Conservation (phyloP, 352 stramenopile genomes). For the Globisporangium okanoganense region DNA sequence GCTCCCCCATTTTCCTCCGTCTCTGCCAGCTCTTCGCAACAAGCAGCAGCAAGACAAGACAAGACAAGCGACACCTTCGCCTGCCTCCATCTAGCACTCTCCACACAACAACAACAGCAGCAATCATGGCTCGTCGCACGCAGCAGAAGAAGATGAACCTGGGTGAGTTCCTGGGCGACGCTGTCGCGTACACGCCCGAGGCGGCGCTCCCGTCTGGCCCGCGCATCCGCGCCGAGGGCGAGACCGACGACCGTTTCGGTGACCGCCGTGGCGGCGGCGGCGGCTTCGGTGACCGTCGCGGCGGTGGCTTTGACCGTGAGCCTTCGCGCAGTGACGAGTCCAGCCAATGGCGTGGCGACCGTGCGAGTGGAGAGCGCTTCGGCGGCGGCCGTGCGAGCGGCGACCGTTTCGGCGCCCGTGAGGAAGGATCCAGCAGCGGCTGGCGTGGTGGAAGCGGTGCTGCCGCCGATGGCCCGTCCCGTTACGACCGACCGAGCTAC, state of each 20-base stretch:
- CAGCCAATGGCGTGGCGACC: constrained; percentile 50
- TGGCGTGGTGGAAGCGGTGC: constrained; percentile 20
- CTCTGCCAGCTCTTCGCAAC: neutral
- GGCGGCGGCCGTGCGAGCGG: constrained; percentile 21
- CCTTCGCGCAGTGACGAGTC: constrained; percentile 42
- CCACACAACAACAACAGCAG: neutral
- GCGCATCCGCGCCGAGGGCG: constrained; percentile 36
- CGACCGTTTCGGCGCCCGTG: constrained; percentile 19
- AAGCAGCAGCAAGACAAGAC: neutral
- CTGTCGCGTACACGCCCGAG: constrained; percentile 60
- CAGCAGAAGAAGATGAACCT: constrained; percentile 65
- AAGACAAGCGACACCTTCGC: too few species aligned
- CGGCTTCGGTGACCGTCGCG: constrained; percentile 24
- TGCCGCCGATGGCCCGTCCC: constrained; percentile 36
- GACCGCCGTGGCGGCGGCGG: constrained; percentile 23
- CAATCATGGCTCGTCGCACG: constrained; percentile 37
- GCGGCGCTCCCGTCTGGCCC: constrained; percentile 56
- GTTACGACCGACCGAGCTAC: constrained; percentile 68
- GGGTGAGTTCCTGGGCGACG: constrained; percentile 69
- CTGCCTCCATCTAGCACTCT: too few species aligned
- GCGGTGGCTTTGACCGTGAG: constrained; percentile 37
- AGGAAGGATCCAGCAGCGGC: constrained; percentile 14
- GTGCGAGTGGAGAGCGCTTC: constrained; percentile 20
- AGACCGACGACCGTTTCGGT: constrained; percentile 42
- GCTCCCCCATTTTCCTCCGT: neutral